Evolutionary conservation across 495 filamentous ascomycete genomes (phyloP), one percentile per base, ranked within the genome.

Genomic region (Neurospora africana): DNA sequence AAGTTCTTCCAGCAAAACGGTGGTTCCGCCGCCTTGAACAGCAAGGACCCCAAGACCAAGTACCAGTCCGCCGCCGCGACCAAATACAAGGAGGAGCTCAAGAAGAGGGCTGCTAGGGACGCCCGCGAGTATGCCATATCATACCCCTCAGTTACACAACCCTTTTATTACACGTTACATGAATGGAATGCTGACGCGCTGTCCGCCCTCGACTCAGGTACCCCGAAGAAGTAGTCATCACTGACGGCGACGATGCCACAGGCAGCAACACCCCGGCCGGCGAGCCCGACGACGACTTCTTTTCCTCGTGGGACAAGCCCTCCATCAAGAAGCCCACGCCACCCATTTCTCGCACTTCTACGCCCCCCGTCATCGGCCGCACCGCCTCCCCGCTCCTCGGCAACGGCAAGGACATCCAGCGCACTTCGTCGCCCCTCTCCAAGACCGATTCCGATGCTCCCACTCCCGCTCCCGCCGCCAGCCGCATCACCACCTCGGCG

Each of bases 291-390:
- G 93, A 96, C 74, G 95, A 98, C 80, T 99, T 98, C 87, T 99
- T 98, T 85, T 97, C 95, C 10, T 97, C 93, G 0, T 99, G 95
- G 94, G 96, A 98, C 80, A 97, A 97, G 82, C 95, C 95, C 4
- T 88, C 93, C 5, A 97, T 99, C 84, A 99, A 98, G 84, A 91
- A 94, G 71, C 96, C 94, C 10, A 97, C 92, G 76, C 95, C 97
- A 73, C 95, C 95, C 36, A 89, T 95, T 38, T 97, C 95, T 39
- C 91, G 95, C 78, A 95, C 93, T 41, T 90, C 90, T 40, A 98
- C 95, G 5, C 93, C 93, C 21, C 93, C 95, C 5, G 88, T 93
- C 27, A 87, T 92, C 73, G 92, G 91, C 75, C 91, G 94, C 75
- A 97, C 91, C 40, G 85, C 89, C 5, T 97, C 96, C 13, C 95